Percentiles rank a stretch among this genome's conserved stretches.
Evolutionary conservation across 176 grass and related monocot species (phyloP).

Genomic region (Bothriochloa decipiens): DNA sequence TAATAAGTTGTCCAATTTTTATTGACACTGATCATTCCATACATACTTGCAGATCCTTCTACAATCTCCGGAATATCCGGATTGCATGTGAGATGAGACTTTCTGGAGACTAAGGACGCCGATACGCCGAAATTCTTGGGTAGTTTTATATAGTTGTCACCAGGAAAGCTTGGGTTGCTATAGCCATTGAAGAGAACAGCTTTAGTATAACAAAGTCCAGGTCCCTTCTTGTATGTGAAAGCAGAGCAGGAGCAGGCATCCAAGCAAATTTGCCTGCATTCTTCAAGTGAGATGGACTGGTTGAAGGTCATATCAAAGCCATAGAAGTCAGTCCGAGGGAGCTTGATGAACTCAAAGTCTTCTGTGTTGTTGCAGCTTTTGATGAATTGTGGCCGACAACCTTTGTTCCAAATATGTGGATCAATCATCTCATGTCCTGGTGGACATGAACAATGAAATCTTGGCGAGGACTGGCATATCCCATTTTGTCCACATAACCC

Average conservation of each 20-base stretch:
- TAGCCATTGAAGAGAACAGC: slow-evolving; percentile 56
- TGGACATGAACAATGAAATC: slow-evolving; percentile 44
- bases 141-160: slow-evolving; percentile 62
- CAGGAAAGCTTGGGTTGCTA: slow-evolving; percentile 50
- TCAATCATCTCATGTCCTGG: slow-evolving; percentile 59
- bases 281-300: slow-evolving; percentile 34
- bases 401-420: slow-evolving; percentile 52
- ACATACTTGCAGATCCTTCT: slow-evolving; percentile 49
- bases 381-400: slow-evolving; percentile 50
- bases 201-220: slow-evolving; percentile 59
- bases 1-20: slow-evolving; percentile 61
- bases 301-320: slow-evolving; percentile 58
- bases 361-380: slow-evolving; percentile 39
- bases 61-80: slow-evolving; percentile 4
- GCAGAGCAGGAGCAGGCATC: slow-evolving; percentile 45
- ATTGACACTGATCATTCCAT: slow-evolving; percentile 20
- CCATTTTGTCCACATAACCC: slow-evolving; percentile 70
- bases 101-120: slow-evolving; percentile 26
- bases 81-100: slow-evolving; percentile 39
- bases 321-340: slow-evolving; percentile 55
- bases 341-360: slow-evolving; percentile 52
- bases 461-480: slow-evolving; percentile 52
- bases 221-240: slow-evolving; percentile 51
- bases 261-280: slow-evolving; percentile 53
- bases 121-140: slow-evolving; percentile 40